A percentile compares a stretch with the other conserved stretches of the same genome.
Conservation (phyloP, 441 rosid species). For the Pelargonium exstipulatum region DNA sequence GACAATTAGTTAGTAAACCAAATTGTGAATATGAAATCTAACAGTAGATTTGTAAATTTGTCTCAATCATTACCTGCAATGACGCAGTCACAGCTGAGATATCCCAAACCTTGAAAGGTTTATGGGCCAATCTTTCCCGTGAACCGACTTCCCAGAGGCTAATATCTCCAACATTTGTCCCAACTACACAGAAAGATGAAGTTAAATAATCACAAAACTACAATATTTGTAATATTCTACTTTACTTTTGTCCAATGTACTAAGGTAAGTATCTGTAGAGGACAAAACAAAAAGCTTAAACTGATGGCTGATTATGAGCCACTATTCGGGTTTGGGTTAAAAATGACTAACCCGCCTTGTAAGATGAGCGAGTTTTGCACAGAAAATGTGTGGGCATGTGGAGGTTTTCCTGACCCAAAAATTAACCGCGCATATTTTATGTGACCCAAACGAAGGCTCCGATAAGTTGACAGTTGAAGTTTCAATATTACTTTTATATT, state of each 20-base stretch:
- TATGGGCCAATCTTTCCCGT: slow-evolving; percentile 52
- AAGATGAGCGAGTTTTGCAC: slow-evolving; percentile 17
- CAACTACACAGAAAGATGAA: slow-evolving; percentile 37
- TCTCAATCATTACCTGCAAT: slow-evolving; percentile 43
- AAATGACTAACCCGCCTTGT: slow-evolving; percentile 50
- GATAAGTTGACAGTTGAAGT: too few relatives aligned
- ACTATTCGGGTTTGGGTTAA: slow-evolving; percentile 66
- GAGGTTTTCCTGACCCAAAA: too few relatives aligned
- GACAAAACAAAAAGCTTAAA: slow-evolving; percentile 58
- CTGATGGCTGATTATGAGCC: slow-evolving; percentile 71
- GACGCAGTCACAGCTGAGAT: slow-evolving; percentile 44
- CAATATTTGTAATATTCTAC: too few relatives aligned
- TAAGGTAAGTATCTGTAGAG: not conserved
- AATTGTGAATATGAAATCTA: slow-evolving; percentile 5
- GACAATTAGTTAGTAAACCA: not conserved
- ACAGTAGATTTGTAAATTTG: not conserved
- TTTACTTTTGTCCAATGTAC: too few relatives aligned
- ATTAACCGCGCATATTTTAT: too few relatives aligned
- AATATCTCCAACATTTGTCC: slow-evolving; percentile 67
- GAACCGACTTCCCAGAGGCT: slow-evolving; percentile 68
- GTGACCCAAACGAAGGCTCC: slow-evolving; percentile 14
- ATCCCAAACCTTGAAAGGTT: slow-evolving; percentile 65
- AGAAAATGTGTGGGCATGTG: too few relatives aligned
- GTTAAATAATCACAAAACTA: too few relatives aligned
- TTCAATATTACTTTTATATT: slow-evolving; percentile 34